Conservation (phyloP, 2,329 filamentous ascomycete species). For the Pseudogymnoascus sp. region DNA sequence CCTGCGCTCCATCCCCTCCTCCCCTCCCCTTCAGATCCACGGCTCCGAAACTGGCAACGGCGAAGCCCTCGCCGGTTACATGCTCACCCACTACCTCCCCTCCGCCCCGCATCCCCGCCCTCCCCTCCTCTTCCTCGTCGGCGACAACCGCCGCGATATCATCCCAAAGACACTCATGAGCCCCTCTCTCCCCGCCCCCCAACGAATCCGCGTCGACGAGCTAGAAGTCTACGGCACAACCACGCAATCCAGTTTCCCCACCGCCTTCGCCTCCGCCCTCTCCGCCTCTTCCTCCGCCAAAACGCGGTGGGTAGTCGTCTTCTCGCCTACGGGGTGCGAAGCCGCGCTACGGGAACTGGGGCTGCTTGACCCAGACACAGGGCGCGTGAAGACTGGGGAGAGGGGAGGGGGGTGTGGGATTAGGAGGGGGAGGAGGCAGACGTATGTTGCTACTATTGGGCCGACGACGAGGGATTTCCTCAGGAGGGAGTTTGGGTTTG, state of each 20-base stretch:
- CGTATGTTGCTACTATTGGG: constrained; percentile 79
- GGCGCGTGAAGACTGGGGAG: constrained; percentile 28
- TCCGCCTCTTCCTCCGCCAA: constrained; percentile 34
- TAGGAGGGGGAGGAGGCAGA: constrained; percentile 33
- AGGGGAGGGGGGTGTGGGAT: constrained; percentile 9
- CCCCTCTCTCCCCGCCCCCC: constrained; percentile 38
- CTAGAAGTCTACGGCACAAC: constrained; percentile 80
- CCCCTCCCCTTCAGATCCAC: constrained; percentile 54
- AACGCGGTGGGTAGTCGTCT: constrained; percentile 67
- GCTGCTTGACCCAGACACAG: constrained; percentile 41
- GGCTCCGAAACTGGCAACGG: constrained; percentile 82
- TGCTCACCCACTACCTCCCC: constrained; percentile 63
- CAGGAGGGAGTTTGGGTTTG: constrained; percentile 53
- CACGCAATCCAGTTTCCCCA: constrained; percentile 70
- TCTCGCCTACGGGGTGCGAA: constrained; percentile 60
- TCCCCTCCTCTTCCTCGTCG: constrained; percentile 77
- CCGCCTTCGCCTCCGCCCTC: constrained; percentile 53
- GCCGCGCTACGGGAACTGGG: constrained; percentile 50
- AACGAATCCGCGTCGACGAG: constrained; percentile 65
- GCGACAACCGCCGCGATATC: constrained; percentile 81
- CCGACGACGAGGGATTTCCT: constrained; percentile 83
- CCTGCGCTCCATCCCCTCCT: constrained; percentile 48
- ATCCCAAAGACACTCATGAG: constrained; percentile 76
- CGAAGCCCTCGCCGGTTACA: constrained; percentile 68
- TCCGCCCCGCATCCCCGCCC: constrained; percentile 18